phyloP scores from a whole-genome alignment of 495 filamentous ascomycete genomes.

The Chlorociboria aeruginascens region DNA sequence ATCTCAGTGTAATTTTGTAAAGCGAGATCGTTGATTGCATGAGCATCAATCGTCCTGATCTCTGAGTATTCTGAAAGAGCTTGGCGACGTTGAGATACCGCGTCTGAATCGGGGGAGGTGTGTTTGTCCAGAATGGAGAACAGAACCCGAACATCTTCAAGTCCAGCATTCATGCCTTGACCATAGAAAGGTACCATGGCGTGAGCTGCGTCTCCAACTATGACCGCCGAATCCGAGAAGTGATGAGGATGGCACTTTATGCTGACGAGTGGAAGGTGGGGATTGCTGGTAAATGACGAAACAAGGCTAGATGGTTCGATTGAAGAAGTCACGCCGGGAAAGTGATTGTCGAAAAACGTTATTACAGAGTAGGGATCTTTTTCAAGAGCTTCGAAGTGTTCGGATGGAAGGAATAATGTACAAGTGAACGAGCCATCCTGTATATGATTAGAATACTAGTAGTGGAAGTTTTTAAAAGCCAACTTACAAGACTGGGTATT shows the following conservation, averaged over 20 bases:
- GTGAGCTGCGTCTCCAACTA: slow-evolving; percentile 90
- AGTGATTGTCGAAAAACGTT: slow-evolving; percentile 63
- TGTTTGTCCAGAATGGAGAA: slow-evolving; percentile 63
- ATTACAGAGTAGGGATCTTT: slow-evolving; percentile 41
- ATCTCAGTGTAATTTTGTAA: slow-evolving; percentile 90
- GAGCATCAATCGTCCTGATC: slow-evolving; percentile 61
- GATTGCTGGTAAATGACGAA: slow-evolving; percentile 62
- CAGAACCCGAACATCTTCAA: slow-evolving; percentile 75
- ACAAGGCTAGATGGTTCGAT: slow-evolving; percentile 57
- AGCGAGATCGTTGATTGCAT: slow-evolving; percentile 87
- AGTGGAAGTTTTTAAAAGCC: neutral
- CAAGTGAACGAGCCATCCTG: slow-evolving; percentile 85
- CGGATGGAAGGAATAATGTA: slow-evolving; percentile 74
- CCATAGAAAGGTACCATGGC: slow-evolving; percentile 96
- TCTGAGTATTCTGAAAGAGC: slow-evolving; percentile 66
- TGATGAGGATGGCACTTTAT: slow-evolving; percentile 89
- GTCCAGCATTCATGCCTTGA: slow-evolving; percentile 78
- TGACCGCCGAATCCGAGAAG: slow-evolving; percentile 61
- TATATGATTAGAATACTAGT: neutral
- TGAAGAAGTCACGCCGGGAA: slow-evolving; percentile 81
- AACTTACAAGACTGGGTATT: slow-evolving; percentile 58
- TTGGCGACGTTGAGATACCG: slow-evolving; percentile 22
- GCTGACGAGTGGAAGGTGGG: slow-evolving; percentile 81
- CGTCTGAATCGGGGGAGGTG: neutral
- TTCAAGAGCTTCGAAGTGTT: slow-evolving; percentile 46